Percentiles rank a stretch among this genome's conserved stretches.
phyloP scores from a whole-genome alignment of 2,329 filamentous ascomycete species.

The Pseudogymnoascus verrucosus region DNA sequence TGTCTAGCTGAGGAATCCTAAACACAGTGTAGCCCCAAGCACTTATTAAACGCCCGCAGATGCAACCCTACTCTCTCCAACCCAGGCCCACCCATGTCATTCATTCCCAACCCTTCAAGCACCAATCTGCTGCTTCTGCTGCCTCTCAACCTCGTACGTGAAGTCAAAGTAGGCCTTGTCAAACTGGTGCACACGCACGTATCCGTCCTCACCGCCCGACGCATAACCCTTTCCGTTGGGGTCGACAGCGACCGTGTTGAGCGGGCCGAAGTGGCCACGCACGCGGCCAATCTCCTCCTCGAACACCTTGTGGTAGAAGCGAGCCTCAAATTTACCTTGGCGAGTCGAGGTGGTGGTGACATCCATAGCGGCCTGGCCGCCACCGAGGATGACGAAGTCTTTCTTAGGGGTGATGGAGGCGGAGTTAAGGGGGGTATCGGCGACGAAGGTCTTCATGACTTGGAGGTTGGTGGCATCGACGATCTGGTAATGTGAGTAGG shows the following conservation, averaged over 20 bases:
- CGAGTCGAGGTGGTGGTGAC: constrained; percentile 89
- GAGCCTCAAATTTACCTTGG: constrained; percentile 98
- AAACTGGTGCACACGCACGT: constrained; percentile 96
- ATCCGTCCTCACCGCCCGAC: constrained; percentile 94
- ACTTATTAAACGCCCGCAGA: constrained; percentile 23
- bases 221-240: constrained; percentile 89
- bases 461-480: constrained; percentile 78
- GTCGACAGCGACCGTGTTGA: constrained; percentile 93
- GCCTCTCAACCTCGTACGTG: constrained; percentile 95
- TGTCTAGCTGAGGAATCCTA: constrained; percentile 6
- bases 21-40: constrained; percentile 7
- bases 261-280: constrained; percentile 89
- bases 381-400: constrained; percentile 94
- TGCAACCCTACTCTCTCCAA: constrained; percentile 18
- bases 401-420: constrained; percentile 91
- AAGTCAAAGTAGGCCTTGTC: constrained; percentile 99
- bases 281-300: constrained; percentile 98
- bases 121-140: constrained; percentile 35
- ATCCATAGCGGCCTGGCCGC: constrained; percentile 97
- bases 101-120: constrained; percentile 15
- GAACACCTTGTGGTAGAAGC: constrained; percentile 99
- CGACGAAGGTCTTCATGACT: constrained; percentile 82
- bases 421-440: constrained; percentile 95
- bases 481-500: constrained; percentile 43
- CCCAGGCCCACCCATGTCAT: constrained; percentile 4